These are phyloP conservation scores for Nannizziopsis barbatae DNA, from an alignment of 2,329 filamentous ascomycete genomes.

Conservation along the genomic window DNA sequence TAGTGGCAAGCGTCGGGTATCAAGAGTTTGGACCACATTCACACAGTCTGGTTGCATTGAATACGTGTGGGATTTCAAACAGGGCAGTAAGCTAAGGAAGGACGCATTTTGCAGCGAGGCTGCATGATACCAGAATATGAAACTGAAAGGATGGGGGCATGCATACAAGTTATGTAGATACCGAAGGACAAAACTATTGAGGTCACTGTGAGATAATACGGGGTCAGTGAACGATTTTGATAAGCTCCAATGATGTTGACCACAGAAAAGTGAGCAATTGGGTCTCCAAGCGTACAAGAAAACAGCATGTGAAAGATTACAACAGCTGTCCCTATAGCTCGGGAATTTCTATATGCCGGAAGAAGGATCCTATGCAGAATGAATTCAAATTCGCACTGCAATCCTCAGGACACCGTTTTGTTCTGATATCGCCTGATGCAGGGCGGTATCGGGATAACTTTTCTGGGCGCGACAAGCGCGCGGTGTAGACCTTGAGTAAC, in stretches of 20 bases:
- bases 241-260: conserved; percentile 10
- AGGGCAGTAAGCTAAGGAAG: conserved; percentile 8
- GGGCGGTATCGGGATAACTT: neutral
- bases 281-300: neutral
- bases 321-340: neutral
- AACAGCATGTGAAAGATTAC: neutral
- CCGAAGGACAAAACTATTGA: neutral
- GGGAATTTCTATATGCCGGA: conserved; percentile 1
- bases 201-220: neutral
- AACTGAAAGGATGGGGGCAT: neutral
- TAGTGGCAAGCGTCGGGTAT: conserved; percentile 11
- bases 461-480: conserved; percentile 5
- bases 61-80: conserved; percentile 4
- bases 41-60: conserved; percentile 6
- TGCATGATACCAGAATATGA: conserved; percentile 1
- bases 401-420: neutral
- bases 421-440: conserved; percentile 2
- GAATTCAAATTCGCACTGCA: neutral
- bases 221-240: neutral
- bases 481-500: too few species aligned
- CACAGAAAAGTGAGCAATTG: neutral
- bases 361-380: neutral
- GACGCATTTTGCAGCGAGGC: conserved; percentile 1
- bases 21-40: conserved; percentile 2
- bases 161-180: neutral